Conservation (phyloP, 371 early-diverging fungal species). For the Lichtheimia corymbifera region DNA sequence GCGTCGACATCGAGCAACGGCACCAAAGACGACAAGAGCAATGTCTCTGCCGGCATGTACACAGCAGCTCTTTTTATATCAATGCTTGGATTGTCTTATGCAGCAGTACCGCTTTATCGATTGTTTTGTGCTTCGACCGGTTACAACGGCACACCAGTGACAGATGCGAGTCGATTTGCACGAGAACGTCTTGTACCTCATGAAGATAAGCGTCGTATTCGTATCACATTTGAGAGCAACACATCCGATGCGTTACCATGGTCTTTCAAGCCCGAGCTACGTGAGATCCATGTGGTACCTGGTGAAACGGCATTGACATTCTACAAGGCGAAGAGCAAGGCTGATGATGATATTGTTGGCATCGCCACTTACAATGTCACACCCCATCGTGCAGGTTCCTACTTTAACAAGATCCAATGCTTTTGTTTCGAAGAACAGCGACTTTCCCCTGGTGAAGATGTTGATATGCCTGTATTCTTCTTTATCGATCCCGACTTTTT, state of each 20-base stretch:
- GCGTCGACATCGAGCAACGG: not conserved
- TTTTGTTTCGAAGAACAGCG: constrained; percentile 99
- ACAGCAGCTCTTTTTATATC: constrained; percentile 78
- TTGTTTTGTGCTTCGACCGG: constrained; percentile 94
- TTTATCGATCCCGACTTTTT: constrained; percentile 97
- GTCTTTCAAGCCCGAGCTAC: constrained; percentile 89
- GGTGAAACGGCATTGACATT: constrained; percentile 98
- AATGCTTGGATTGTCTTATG: constrained; percentile 90
- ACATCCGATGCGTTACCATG: constrained; percentile 84
- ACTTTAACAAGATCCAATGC: constrained; percentile 99
- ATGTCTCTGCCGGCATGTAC: constrained; percentile 64
- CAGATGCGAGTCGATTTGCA: constrained; percentile 56
- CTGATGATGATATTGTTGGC: constrained; percentile 93
- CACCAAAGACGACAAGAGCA: constrained; percentile 11
- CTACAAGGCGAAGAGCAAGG: constrained; percentile 91
- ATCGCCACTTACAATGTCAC: constrained; percentile 96
- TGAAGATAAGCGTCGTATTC: constrained; percentile 63
- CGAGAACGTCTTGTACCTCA: constrained; percentile 64
- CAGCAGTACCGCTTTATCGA: constrained; percentile 95
- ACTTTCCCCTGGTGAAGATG: constrained; percentile 87
- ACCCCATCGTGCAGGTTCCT: constrained; percentile 88
- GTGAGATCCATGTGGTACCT: constrained; percentile 84
- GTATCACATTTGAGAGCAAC: constrained; percentile 84
- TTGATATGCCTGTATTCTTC: constrained; percentile 99
- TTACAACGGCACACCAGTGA: constrained; percentile 84